Conservation (phyloP, 345 rosid genomes). For the Toxicodendron radicans region DNA sequence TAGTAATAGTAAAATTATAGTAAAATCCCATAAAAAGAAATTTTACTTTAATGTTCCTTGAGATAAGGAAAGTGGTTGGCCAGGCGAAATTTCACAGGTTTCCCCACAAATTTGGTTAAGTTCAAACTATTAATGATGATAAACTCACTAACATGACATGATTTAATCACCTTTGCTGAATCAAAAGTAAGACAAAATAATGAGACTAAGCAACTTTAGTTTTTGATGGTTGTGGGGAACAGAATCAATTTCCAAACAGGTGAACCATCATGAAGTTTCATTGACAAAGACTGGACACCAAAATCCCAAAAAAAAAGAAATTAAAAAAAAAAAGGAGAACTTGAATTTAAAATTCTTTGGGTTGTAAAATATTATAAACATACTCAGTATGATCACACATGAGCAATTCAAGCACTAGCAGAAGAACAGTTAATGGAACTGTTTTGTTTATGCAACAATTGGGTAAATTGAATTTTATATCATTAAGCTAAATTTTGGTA, state of each 20-base stretch:
- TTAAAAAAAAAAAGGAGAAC: too few relatives aligned
- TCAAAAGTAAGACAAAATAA: conserved; percentile 68
- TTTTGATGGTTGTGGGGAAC: conserved; percentile 73
- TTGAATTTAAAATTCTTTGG: conserved; percentile 21
- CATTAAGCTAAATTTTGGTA: too few relatives aligned
- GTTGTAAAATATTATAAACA: conserved; percentile 13
- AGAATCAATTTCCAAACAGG: conserved; percentile 88
- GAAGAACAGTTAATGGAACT: background rate
- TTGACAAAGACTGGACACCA: conserved; percentile 58
- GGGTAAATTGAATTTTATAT: too few relatives aligned
- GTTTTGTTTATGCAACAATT: background rate
- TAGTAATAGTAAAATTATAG: too few relatives aligned
- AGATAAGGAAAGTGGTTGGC: conserved; percentile 42
- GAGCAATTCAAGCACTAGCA: background rate
- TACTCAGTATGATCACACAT: background rate
- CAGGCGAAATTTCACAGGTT: conserved; percentile 39
- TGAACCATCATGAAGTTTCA: conserved; percentile 59
- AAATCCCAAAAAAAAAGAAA: too few relatives aligned
- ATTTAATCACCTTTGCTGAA: conserved; percentile 69
- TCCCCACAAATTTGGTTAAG: conserved; percentile 33
- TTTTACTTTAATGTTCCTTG: conserved; percentile 10
- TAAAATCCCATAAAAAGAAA: conserved; percentile 4
- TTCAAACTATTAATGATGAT: conserved; percentile 77
- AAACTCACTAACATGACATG: conserved; percentile 78
- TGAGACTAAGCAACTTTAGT: conserved; percentile 57